phyloP scores from a whole-genome alignment of 1,139 yeast genomes.

The Ogataea hybrid region DNA sequence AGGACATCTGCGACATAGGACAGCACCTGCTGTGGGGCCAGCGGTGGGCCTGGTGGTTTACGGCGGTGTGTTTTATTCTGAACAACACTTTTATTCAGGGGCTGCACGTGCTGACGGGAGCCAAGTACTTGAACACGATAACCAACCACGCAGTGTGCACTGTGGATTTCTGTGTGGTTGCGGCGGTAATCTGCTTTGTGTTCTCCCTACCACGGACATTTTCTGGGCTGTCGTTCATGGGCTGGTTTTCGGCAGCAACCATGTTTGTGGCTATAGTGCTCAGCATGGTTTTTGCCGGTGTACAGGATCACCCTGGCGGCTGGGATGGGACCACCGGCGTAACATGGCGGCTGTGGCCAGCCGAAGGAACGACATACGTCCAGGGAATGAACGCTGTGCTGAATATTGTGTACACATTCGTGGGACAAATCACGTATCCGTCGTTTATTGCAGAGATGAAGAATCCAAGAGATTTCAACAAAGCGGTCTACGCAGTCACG shows the following conservation, averaged over 20 bases:
- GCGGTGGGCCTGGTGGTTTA: constrained; percentile 54
- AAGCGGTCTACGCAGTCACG: constrained; percentile 54
- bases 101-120: constrained; percentile 57
- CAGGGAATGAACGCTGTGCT: constrained; percentile 54
- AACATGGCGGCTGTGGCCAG: constrained; percentile 47
- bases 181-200: constrained; percentile 46
- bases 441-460: constrained; percentile 62
- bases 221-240: constrained; percentile 48
- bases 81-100: constrained; percentile 59
- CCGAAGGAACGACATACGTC: constrained; percentile 50
- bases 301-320: constrained; percentile 47
- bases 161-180: constrained; percentile 48
- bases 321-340: constrained; percentile 40
- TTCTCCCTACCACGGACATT: constrained; percentile 57
- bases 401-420: constrained; percentile 61
- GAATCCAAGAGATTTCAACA: constrained; percentile 54
- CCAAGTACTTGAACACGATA: constrained; percentile 57
- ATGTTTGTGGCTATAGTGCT: constrained; percentile 56
- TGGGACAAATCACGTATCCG: constrained; percentile 63
- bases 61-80: constrained; percentile 52
- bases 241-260: constrained; percentile 51
- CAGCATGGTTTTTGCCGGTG: constrained; percentile 53
- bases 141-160: constrained; percentile 47
- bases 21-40: constrained; percentile 53
- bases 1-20: constrained; percentile 59